These are phyloP conservation scores for Trichophyton benhamiae DNA, from an alignment of 2,329 filamentous ascomycete genomes.

Conservation along the genomic window DNA sequence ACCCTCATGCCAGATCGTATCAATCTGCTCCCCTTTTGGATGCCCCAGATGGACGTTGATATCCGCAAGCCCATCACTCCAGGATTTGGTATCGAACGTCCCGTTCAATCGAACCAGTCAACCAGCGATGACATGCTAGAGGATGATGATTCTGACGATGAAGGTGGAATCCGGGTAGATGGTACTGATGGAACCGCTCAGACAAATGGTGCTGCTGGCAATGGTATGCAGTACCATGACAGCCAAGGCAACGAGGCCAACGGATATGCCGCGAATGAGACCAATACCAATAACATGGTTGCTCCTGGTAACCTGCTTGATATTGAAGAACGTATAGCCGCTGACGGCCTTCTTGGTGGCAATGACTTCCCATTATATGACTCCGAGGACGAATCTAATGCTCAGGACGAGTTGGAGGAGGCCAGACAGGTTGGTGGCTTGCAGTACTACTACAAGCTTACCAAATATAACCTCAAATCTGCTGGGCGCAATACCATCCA, in stretches of 20 bases:
- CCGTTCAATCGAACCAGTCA: constrained; percentile 59
- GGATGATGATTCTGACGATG: constrained; percentile 57
- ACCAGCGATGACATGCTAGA: constrained; percentile 68
- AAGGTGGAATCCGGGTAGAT: constrained; percentile 29
- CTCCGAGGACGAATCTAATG: constrained; percentile 70
- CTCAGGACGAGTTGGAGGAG: constrained; percentile 62
- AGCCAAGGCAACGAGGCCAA: constrained; percentile 41
- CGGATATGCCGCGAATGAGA: constrained; percentile 31
- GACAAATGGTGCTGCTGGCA: constrained; percentile 29
- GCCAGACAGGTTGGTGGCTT: constrained; percentile 64
- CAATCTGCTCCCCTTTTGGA: constrained; percentile 87
- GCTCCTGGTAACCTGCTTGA: constrained; percentile 46
- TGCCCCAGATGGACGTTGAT: constrained; percentile 95
- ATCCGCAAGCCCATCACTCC: constrained; percentile 86
- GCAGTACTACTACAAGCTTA: constrained; percentile 56
- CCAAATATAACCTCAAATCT: constrained; percentile 40
- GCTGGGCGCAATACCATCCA: constrained; percentile 34
- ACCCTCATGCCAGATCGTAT: constrained; percentile 78
- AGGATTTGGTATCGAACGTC: constrained; percentile 79
- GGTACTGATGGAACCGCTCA: constrained; percentile 7
- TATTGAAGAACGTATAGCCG: constrained; percentile 69
- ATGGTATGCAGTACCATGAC: constrained; percentile 38
- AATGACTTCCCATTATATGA: constrained; percentile 84
- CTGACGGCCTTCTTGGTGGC: constrained; percentile 43
- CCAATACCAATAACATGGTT: constrained; percentile 37